Evolutionary conservation across 495 filamentous ascomycete genomes (phyloP).

Genomic region (Rhypophila decipiens): DNA sequence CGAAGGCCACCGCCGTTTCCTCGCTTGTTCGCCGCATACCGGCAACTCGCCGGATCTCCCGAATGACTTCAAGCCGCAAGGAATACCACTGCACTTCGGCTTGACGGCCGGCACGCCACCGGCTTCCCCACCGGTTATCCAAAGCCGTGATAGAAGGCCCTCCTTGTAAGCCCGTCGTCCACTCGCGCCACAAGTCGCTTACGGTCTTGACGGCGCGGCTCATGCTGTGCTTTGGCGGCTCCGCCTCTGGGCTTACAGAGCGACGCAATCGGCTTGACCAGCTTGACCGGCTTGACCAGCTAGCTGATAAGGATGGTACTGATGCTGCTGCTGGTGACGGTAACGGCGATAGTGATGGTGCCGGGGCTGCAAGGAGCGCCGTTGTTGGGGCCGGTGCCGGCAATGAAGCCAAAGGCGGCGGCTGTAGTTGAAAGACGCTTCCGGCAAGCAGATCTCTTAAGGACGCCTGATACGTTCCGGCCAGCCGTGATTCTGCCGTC

Average conservation of each 20-base stretch:
- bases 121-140: not conserved
- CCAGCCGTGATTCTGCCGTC: not conserved
- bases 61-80: not conserved
- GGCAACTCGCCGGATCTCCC: conserved; percentile 1
- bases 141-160: not conserved
- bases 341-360: conserved; percentile 13
- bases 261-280: not conserved
- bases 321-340: conserved; percentile 24
- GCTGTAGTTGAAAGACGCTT: not conserved
- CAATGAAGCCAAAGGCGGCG: conserved; percentile 10
- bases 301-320: not conserved
- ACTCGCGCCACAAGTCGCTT: not conserved
- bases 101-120: not conserved
- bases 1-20: not conserved
- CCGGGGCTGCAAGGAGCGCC: no score
- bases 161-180: not conserved
- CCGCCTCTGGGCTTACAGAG: not conserved
- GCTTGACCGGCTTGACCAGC: not conserved
- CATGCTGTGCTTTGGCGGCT: not conserved
- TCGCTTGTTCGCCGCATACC: not conserved
- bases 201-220: not conserved
- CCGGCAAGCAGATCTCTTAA: not conserved
- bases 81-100: conserved; percentile 3
- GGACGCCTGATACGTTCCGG: not conserved
- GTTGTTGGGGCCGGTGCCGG: conserved; percentile 25